phyloP scores from a whole-genome alignment of 2,329 filamentous ascomycete species.

The Penicillium sp. region DNA sequence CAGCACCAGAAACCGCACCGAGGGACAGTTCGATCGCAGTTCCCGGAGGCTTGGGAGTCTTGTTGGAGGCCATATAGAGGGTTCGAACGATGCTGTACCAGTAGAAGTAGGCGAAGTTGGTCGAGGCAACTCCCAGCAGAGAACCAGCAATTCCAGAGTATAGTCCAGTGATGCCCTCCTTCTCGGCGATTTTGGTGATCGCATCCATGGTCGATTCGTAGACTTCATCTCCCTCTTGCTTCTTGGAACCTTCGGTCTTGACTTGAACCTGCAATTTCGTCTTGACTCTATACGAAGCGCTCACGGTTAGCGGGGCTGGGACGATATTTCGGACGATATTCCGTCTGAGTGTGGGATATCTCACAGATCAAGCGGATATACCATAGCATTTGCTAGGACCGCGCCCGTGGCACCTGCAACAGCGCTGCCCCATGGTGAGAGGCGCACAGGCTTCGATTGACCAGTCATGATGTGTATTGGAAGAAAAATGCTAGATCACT shows the following conservation, averaged over 20 bases:
- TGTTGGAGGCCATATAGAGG: slow-evolving; percentile 69
- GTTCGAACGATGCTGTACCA: slow-evolving; percentile 92
- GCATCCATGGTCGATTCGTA: slow-evolving; percentile 90
- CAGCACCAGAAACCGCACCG: slow-evolving; percentile 83
- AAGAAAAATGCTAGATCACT: slow-evolving; percentile 6
- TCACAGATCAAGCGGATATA: slow-evolving; percentile 97
- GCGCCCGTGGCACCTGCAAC: slow-evolving; percentile 91
- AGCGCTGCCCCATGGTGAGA: slow-evolving; percentile 92
- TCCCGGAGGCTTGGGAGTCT: slow-evolving; percentile 67
- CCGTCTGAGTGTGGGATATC: slow-evolving; percentile 38
- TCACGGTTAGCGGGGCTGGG: neutral
- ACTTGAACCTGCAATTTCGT: slow-evolving; percentile 95
- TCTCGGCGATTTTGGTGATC: slow-evolving; percentile 77
- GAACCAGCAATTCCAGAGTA: slow-evolving; percentile 89
- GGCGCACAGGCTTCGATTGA: slow-evolving; percentile 66
- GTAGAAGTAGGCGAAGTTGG: slow-evolving; percentile 99
- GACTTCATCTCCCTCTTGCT: slow-evolving; percentile 63
- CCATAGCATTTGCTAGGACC: slow-evolving; percentile 89
- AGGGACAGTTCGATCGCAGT: slow-evolving; percentile 82
- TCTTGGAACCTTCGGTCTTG: slow-evolving; percentile 59
- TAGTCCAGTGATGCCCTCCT: slow-evolving; percentile 79
- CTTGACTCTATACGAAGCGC: slow-evolving; percentile 72
- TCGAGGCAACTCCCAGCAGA: slow-evolving; percentile 89
- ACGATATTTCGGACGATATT: no score
- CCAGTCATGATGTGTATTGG: slow-evolving; percentile 50